These are phyloP conservation scores for Uromyces viciae-fabae DNA, from an alignment of 1,284 basidiomycete species.

Conservation along the genomic window DNA sequence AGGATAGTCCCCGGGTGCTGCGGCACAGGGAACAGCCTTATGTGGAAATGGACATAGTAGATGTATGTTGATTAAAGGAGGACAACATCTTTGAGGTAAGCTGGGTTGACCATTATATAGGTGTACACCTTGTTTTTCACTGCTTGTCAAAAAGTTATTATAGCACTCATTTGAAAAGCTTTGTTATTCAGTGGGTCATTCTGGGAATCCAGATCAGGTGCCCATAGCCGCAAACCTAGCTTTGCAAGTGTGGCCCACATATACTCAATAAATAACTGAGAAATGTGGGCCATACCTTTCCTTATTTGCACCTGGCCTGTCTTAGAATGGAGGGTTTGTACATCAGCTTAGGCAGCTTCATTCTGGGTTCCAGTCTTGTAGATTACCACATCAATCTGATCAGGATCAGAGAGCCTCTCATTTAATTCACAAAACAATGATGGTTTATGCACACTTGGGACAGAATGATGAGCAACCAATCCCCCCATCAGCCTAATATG, in stretches of 20 bases:
- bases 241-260: neutral
- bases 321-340: neutral
- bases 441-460: neutral
- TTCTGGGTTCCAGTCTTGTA: neutral
- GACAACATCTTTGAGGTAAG: neutral
- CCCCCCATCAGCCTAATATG: constrained; percentile 33
- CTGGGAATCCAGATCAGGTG: neutral
- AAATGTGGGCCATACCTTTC: neutral
- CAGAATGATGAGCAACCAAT: neutral
- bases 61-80: neutral
- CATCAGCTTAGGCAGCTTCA: neutral
- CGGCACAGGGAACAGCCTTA: too few species aligned
- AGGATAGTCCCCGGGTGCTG: too few species aligned
- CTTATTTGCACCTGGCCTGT: neutral
- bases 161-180: neutral
- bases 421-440: neutral
- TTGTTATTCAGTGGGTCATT: constrained; percentile 13
- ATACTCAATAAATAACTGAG: neutral
- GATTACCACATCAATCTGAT: neutral
- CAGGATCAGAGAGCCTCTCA: neutral
- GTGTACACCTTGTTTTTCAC: neutral
- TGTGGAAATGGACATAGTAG: constrained; percentile 11
- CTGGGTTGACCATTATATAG: constrained; percentile 16
- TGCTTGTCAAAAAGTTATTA: neutral
- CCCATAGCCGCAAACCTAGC: neutral